Base-by-base conservation (phyloP, 352 stramenopile species). In the Phytopythium montanum region DNA sequence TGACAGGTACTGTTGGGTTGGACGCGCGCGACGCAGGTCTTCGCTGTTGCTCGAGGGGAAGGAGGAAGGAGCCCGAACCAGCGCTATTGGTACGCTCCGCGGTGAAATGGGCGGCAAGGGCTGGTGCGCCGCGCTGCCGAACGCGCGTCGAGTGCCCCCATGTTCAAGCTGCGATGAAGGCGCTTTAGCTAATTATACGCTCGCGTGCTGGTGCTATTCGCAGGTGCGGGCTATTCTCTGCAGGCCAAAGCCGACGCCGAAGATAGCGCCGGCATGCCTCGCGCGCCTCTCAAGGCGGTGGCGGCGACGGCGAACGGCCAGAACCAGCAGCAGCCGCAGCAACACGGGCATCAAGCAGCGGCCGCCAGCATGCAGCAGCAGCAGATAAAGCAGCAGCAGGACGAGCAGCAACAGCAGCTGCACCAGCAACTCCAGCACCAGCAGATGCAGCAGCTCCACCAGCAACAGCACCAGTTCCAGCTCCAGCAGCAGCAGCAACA, bases 391-490 rank as follows among this genome's bases (percentile, higher is more conserved):
- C 55, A 55, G 38, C 55, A 55, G 49, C 49, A 38, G 8, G 26
- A 38, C 5, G 2, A 28, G 42, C 55, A 52, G 39, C 54, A 38
- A 41, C 54, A 38, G 33, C 33, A 33, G 26, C 23, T 34, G 53
- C 60, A 42, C n/a, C 36, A 42, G 26, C 61, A 68, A n/a, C 42
- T 59, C 8, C 65, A 73, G n/a, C 60, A 64, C 31, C 68, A 75
- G 18, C 68, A 77, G 29, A 23, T 29, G 42, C 50, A 62, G 25
- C 66, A 73, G 39, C 63, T 59, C 23, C 46, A 69, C 5, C 64
- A 71, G 51, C 56, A 60, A 18, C 61, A 69, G 44, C 64, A 26
- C 33, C 66, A 74, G 56, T 64, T 77, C 42, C 65, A 70, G 36
- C 36, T 39, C 34, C 34, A 46, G 5, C n/a, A n/a, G n/a, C n/a